Percentiles rank a stretch among this genome's conserved stretches.
Conservation (phyloP, 176 grass and related monocot genomes). For the Thalia dealbata region DNA sequence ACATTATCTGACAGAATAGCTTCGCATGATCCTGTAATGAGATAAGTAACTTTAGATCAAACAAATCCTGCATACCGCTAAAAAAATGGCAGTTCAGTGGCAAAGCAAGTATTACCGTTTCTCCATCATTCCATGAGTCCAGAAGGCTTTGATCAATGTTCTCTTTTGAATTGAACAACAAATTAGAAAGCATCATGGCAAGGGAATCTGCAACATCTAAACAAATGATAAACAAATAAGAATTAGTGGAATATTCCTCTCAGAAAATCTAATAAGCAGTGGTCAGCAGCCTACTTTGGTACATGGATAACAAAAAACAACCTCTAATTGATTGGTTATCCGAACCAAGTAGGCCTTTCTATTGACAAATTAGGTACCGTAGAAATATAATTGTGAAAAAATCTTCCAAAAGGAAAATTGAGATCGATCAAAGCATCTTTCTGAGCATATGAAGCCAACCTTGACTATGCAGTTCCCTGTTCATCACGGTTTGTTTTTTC, state of each 20-base stretch:
- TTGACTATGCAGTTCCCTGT: conserved; percentile 27
- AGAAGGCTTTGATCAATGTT: conserved; percentile 44
- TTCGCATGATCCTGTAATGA: conserved; percentile 47
- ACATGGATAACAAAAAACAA: not conserved
- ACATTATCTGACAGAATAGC: conserved; percentile 50
- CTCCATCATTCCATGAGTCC: conserved; percentile 28
- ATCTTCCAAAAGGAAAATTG: not conserved
- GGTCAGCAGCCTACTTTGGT: too few relatives aligned
- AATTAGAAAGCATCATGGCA: conserved; percentile 46
- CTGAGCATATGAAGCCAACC: conserved; percentile 18
- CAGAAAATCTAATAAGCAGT: not conserved
- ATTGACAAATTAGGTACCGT: not conserved
- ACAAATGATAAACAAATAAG: conserved; percentile 4
- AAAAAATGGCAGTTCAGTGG: not conserved
- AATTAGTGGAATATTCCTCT: not conserved
- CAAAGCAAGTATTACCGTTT: conserved; percentile 20
- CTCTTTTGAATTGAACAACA: conserved; percentile 66
- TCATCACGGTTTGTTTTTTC: conserved; percentile 25
- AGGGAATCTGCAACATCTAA: conserved; percentile 60
- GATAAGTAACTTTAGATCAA: not conserved
- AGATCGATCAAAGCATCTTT: too few relatives aligned
- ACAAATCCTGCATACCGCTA: not conserved
- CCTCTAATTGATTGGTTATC: not conserved
- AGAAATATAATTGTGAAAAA: not conserved
- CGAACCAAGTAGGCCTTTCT: not conserved